phyloP scores from a whole-genome alignment of 305 asterid species.

The Fraxinus ornus region DNA sequence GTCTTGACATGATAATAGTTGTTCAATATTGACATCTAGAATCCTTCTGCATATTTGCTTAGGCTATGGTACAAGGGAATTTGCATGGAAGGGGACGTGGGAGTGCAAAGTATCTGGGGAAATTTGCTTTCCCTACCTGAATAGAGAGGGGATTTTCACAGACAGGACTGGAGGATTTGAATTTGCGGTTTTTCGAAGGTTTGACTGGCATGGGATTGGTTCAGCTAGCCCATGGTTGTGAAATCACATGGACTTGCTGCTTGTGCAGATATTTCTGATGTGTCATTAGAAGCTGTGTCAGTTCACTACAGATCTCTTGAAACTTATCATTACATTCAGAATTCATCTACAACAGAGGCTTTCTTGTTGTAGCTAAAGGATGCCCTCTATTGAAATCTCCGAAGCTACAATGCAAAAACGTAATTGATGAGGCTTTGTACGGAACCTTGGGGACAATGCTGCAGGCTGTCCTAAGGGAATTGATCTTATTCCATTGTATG shows the following conservation, averaged over 20 bases:
- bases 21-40: background rate
- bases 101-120: background rate
- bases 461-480: constrained; percentile 47
- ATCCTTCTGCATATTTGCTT: background rate
- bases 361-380: background rate
- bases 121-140: background rate
- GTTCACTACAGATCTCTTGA: background rate
- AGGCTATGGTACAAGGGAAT: background rate
- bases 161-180: background rate
- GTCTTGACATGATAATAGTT: background rate
- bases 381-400: background rate
- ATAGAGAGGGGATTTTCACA: no score
- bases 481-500: constrained; percentile 40
- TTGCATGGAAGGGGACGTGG: background rate
- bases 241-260: background rate
- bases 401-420: background rate
- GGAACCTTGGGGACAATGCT: constrained; percentile 40
- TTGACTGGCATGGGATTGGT: background rate
- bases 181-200: background rate
- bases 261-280: background rate
- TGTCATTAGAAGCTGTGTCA: background rate
- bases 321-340: background rate
- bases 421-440: constrained; percentile 3
- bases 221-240: background rate
- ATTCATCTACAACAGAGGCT: background rate